Conservation (phyloP, 306 rosid genomes). For the Ammopiptanthus mongolicus region DNA sequence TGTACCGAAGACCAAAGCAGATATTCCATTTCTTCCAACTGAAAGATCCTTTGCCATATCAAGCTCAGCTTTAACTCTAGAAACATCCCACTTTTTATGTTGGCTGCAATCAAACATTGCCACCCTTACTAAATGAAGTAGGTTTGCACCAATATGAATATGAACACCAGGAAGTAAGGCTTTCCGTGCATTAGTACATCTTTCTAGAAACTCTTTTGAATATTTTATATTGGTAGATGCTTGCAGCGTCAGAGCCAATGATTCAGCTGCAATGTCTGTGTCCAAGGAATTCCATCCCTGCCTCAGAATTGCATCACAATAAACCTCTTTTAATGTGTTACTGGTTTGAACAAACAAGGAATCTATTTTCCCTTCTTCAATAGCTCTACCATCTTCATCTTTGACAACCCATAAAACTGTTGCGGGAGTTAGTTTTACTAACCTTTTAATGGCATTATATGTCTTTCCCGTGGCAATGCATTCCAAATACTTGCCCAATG, state of each 20-base stretch:
- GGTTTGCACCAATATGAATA: conserved; percentile 76
- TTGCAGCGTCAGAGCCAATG: conserved; percentile 66
- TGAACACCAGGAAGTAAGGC: conserved; percentile 57
- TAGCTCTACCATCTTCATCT: too few relatives aligned
- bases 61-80: conserved; percentile 50
- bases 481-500: too few relatives aligned
- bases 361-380: too few relatives aligned
- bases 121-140: conserved; percentile 72
- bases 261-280: conserved; percentile 67
- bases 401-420: too few relatives aligned
- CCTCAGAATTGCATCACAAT: too few relatives aligned
- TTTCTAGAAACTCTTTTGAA: conserved; percentile 78
- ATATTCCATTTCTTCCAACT: too few relatives aligned
- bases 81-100: conserved; percentile 38
- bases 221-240: conserved; percentile 51
- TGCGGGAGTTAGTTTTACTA: too few relatives aligned
- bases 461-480: too few relatives aligned
- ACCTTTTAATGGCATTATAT: too few relatives aligned
- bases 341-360: too few relatives aligned
- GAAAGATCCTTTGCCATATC: conserved; percentile 50
- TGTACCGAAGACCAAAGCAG: too few relatives aligned
- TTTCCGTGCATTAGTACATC: conserved; percentile 69
- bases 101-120: conserved; percentile 43
- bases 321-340: too few relatives aligned
- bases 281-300: conserved; percentile 88